phyloP scores from a whole-genome alignment of 129 eudicot genomes.

The Escallonia rubra region DNA sequence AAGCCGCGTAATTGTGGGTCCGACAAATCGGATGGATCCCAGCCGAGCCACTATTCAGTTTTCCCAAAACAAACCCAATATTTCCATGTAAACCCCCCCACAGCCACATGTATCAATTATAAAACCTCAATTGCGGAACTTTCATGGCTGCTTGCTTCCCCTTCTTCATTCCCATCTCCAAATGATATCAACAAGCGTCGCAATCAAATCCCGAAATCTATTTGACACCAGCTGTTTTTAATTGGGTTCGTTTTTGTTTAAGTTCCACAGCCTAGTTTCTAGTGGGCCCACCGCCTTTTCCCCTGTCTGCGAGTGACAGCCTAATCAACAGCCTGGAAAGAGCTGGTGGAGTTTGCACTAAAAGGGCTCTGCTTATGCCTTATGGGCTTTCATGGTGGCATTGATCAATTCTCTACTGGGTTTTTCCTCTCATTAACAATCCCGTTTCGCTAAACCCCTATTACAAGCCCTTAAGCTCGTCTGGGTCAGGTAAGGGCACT shows the following conservation, averaged over 20 bases:
- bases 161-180: background rate
- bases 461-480: background rate
- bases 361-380: constrained; percentile 22
- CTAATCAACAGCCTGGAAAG: constrained; percentile 96
- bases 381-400: constrained; percentile 26
- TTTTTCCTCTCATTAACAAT: constrained; percentile 2
- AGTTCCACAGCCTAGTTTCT: constrained; percentile 20
- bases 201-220: constrained; percentile 26
- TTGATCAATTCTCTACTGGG: constrained; percentile 11
- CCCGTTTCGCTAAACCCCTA: background rate
- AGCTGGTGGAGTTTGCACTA: constrained; percentile 47
- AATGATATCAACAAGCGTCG: background rate
- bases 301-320: constrained; percentile 42
- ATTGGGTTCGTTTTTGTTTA: constrained; percentile 21
- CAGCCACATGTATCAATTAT: background rate
- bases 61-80: too few relatives aligned
- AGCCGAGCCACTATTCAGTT: too few relatives aligned
- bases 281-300: constrained; percentile 51
- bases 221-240: constrained; percentile 25
- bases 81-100: too few relatives aligned
- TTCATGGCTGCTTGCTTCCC: constrained; percentile 40
- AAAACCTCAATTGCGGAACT: constrained; percentile 19
- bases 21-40: too few relatives aligned
- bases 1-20: too few relatives aligned
- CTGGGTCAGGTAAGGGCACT: constrained; percentile 26